Conservation (phyloP, 2,329 filamentous ascomycete species). For the Talaromyces sp. region DNA sequence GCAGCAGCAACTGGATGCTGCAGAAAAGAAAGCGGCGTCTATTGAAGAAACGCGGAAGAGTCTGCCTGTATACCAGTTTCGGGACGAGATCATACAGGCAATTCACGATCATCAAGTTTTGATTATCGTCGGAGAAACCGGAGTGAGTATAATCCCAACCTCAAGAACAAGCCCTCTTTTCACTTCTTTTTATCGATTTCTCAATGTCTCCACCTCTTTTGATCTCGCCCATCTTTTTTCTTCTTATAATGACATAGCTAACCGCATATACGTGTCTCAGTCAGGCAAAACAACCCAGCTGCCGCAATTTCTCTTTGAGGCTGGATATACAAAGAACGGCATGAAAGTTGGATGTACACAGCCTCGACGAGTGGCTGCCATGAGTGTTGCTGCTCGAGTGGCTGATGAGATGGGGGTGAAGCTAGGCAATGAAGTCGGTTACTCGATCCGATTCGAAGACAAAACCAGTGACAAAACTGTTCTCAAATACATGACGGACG, state of each 20-base stretch:
- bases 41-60: conserved; percentile 91
- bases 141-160: conserved; percentile 33
- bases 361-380: conserved; percentile 89
- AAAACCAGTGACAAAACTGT: conserved; percentile 85
- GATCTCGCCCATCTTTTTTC: too few species aligned
- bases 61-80: conserved; percentile 83
- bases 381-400: conserved; percentile 95
- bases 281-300: conserved; percentile 80
- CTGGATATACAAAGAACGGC: conserved; percentile 78
- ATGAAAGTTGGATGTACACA: conserved; percentile 91
- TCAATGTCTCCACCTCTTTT: too few species aligned
- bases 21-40: conserved; percentile 79
- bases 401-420: conserved; percentile 90
- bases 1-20: conserved; percentile 77
- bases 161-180: not conserved
- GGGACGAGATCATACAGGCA: conserved; percentile 80
- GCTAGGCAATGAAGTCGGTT: conserved; percentile 87
- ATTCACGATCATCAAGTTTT: conserved; percentile 81
- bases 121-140: conserved; percentile 91
- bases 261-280: not conserved
- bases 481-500: conserved; percentile 95
- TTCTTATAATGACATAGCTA: not conserved
- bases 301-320: conserved; percentile 89
- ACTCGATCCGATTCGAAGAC: conserved; percentile 92
- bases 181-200: too few species aligned